Evolutionary conservation across 2,329 filamentous ascomycete genomes (phyloP).

Genomic region (Ceratocystis smalleyi): DNA sequence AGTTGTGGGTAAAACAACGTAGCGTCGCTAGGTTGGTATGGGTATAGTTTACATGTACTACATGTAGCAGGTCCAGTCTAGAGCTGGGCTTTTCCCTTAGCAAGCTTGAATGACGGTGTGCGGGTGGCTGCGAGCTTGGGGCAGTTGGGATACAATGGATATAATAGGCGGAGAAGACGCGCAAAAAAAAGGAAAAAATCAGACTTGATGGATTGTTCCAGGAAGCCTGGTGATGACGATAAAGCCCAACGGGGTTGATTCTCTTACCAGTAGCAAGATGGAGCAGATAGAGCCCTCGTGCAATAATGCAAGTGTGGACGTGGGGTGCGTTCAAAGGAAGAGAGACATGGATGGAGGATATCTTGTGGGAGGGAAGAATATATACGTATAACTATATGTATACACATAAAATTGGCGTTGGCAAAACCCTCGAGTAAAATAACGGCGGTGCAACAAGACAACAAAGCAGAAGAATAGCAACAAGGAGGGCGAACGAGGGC

Average conservation of each 20-base stretch:
- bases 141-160: neutral
- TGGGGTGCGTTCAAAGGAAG: neutral
- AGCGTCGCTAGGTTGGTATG: neutral
- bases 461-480: neutral
- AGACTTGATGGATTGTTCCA: neutral
- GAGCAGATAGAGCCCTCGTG: neutral
- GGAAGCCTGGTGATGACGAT: neutral
- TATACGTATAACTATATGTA: neutral
- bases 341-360: neutral
- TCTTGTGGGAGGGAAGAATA: neutral
- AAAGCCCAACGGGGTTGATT: neutral
- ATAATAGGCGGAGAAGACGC: neutral
- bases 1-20: neutral
- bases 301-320: neutral
- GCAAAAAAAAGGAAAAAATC: neutral
- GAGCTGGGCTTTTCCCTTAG: neutral
- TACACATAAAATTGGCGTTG: neutral
- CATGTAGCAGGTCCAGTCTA: neutral
- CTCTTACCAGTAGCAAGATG: neutral
- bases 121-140: neutral
- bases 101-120: neutral
- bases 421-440: too few relatives aligned
- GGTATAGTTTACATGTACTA: neutral
- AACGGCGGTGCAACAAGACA: too few relatives aligned
- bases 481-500: neutral